A percentile compares a stretch with the other conserved stretches of the same genome.
Evolutionary conservation across 2,329 filamentous ascomycete genomes (phyloP).

Genomic region (Coleophoma crateriformis): DNA sequence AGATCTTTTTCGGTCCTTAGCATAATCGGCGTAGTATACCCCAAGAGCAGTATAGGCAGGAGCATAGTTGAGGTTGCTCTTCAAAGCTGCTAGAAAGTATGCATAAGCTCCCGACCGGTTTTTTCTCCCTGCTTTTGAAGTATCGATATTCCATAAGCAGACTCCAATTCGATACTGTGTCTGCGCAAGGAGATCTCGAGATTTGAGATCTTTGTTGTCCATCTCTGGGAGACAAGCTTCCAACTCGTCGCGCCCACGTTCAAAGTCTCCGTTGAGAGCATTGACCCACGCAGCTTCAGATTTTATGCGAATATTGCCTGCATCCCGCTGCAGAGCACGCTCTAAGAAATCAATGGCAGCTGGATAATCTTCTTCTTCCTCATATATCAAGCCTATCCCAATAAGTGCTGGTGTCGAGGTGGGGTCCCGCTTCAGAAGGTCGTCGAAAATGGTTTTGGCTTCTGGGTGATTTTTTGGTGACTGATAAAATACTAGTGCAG

Average conservation of each 20-base stretch:
- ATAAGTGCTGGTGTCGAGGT: conserved; percentile 78
- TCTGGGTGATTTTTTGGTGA: conserved; percentile 85
- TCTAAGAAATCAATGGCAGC: conserved; percentile 77
- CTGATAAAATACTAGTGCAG: conserved; percentile 86
- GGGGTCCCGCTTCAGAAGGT: conserved; percentile 69
- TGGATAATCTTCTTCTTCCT: conserved; percentile 85
- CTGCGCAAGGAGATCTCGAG: conserved; percentile 72
- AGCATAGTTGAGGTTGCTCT: conserved; percentile 81
- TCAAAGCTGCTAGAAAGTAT: conserved; percentile 77
- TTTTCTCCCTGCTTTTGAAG: conserved; percentile 69
- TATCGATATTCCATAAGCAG: conserved; percentile 80
- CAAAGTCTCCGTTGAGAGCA: conserved; percentile 73
- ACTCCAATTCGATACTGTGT: conserved; percentile 82
- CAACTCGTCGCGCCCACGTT: conserved; percentile 61
- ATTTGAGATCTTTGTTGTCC: conserved; percentile 51
- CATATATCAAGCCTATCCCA: conserved; percentile 84
- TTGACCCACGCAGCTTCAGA: conserved; percentile 92
- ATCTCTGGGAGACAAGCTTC: conserved; percentile 64
- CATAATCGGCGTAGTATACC: conserved; percentile 87
- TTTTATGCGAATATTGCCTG: conserved; percentile 69
- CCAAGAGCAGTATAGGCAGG: conserved; percentile 89
- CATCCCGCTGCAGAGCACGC: conserved; percentile 69
- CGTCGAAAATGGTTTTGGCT: conserved; percentile 80
- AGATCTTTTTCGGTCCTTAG: conserved; percentile 78
- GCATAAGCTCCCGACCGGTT: conserved; percentile 77